These are phyloP conservation scores for Setaria italica DNA, from an alignment of 202 grass and related monocot genomes.

Conservation along the genomic window DNA sequence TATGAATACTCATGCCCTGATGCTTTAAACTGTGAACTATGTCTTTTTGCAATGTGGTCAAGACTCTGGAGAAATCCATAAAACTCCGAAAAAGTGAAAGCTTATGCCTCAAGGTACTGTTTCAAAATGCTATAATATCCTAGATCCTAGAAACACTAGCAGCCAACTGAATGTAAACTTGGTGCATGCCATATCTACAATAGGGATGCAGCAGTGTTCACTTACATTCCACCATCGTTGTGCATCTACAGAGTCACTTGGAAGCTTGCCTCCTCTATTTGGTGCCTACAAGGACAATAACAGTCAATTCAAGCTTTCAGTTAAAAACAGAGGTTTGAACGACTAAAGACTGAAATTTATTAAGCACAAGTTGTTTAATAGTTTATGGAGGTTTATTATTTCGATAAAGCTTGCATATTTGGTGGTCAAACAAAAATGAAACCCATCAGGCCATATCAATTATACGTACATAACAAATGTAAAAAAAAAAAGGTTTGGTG, in stretches of 20 bases:
- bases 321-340: slow-evolving; percentile 3
- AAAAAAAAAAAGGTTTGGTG: not conserved
- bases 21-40: not conserved
- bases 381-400: slow-evolving; percentile 12
- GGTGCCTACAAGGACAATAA: slow-evolving; percentile 65
- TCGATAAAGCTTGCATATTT: not conserved
- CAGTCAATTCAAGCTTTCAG: slow-evolving; percentile 3
- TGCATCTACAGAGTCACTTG: slow-evolving; percentile 70
- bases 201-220: slow-evolving; percentile 30
- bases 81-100: not conserved
- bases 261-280: slow-evolving; percentile 65
- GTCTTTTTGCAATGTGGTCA: too few species aligned
- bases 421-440: slow-evolving; percentile 1
- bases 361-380: not conserved
- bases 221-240: slow-evolving; percentile 95
- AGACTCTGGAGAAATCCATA: too few species aligned
- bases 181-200: not conserved
- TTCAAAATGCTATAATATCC: slow-evolving; percentile 10
- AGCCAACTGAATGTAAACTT: not conserved
- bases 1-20: not conserved
- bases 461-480: slow-evolving; percentile 16
- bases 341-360: slow-evolving; percentile 7
- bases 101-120: not conserved
- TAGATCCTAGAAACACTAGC: slow-evolving; percentile 12
- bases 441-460: not conserved